Percentiles rank a stretch among this genome's conserved stretches.
Conservation (phyloP, 345 rosid genomes). For the Arabis alpina region DNA sequence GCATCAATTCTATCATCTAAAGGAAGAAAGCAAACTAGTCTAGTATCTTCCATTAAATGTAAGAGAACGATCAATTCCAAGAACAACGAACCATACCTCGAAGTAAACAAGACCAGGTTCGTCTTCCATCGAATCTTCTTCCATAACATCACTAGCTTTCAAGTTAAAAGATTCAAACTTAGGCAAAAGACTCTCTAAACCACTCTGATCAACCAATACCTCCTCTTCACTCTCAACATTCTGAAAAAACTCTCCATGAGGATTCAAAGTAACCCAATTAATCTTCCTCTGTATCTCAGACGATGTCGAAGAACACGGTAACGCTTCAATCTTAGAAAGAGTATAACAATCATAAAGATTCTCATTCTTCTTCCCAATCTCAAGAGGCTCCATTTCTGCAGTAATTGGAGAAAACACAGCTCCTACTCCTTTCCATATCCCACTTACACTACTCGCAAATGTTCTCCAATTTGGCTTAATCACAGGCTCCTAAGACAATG, state of each 20-base stretch:
- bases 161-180: conserved; percentile 67
- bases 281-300: conserved; percentile 72
- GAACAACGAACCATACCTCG: conserved; percentile 58
- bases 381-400: conserved; percentile 92
- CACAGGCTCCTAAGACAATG: conserved; percentile 70
- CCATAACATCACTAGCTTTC: conserved; percentile 77
- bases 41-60: too few species aligned
- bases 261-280: conserved; percentile 93
- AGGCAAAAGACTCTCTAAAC: conserved; percentile 49
- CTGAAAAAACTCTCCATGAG: conserved; percentile 65
- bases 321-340: conserved; percentile 57
- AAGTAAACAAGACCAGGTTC: conserved; percentile 85
- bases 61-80: background rate
- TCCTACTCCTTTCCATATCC: conserved; percentile 96
- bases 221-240: conserved; percentile 38
- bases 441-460: conserved; percentile 89
- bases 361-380: conserved; percentile 68
- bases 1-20: too few species aligned
- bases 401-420: conserved; percentile 88
- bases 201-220: conserved; percentile 30
- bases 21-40: too few species aligned
- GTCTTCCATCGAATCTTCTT: conserved; percentile 80
- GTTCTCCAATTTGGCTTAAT: conserved; percentile 85
- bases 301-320: conserved; percentile 35
- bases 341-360: conserved; percentile 80